phyloP scores from a whole-genome alignment of 2,329 filamentous ascomycete genomes.

The Aspergillus uvarum region DNA sequence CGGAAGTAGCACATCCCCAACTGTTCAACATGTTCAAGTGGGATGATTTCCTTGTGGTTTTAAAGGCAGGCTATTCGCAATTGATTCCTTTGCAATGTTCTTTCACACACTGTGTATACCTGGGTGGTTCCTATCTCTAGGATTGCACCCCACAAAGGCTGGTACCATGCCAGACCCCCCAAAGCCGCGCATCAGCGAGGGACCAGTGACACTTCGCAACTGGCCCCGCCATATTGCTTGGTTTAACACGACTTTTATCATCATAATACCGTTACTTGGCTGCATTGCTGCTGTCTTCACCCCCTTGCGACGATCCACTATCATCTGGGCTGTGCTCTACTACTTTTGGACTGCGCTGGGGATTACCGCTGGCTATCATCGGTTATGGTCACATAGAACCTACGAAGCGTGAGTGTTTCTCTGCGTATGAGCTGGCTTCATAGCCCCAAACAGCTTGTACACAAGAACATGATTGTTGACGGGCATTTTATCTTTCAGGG shows the following conservation, averaged over 20 bases:
- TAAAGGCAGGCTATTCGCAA: neutral
- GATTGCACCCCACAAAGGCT: neutral
- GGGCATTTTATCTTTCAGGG: neutral
- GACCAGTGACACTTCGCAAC: neutral
- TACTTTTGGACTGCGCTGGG: conserved; percentile 1
- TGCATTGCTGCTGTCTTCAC: neutral
- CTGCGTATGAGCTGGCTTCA: neutral
- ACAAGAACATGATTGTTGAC: no score
- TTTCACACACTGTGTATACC: neutral
- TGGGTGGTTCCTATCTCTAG: neutral
- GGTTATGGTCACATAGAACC: conserved; percentile 11
- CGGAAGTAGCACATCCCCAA: neutral
- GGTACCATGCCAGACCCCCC: neutral
- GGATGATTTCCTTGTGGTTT: neutral
- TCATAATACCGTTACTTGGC: conserved; percentile 5
- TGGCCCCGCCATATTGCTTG: neutral
- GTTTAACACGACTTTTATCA: conserved; percentile 8
- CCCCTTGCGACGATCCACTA: neutral
- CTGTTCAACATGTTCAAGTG: neutral
- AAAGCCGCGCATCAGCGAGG: neutral
- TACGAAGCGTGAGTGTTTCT: conserved; percentile 1
- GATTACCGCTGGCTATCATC: conserved; percentile 12
- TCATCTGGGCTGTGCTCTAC: conserved; percentile 3
- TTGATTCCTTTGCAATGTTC: neutral
- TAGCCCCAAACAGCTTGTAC: neutral